Conservation (phyloP, 495 filamentous ascomycete genomes). For the Aspergillus diversus region DNA sequence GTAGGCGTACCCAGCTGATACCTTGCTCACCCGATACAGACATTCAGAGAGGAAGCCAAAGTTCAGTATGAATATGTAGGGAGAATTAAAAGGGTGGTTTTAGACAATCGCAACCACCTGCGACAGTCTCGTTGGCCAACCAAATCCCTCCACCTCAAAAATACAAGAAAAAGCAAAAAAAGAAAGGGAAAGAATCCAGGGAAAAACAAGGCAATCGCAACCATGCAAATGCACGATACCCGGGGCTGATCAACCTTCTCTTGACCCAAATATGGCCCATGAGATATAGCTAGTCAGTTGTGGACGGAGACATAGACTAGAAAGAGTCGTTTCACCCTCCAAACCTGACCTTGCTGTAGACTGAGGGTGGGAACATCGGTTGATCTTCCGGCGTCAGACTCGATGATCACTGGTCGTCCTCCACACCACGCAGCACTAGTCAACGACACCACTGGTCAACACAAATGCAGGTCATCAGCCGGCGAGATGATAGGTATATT, state of each 20-base stretch:
- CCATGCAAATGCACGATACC: neutral
- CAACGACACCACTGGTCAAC: neutral
- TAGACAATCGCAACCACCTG: neutral
- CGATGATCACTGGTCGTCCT: neutral
- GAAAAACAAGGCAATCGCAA: neutral
- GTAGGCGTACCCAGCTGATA: conserved; percentile 1
- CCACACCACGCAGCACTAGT: neutral
- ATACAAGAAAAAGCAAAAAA: neutral
- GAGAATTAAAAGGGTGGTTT: neutral
- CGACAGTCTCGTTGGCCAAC: neutral
- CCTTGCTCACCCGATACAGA: neutral
- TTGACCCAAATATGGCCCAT: neutral
- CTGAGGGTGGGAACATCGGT: conserved; percentile 2
- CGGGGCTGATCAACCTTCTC: neutral
- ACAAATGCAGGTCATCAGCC: conserved; percentile 9
- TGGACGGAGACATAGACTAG: neutral
- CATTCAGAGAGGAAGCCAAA: too few species aligned
- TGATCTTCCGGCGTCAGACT: neutral
- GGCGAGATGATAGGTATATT: conserved; percentile 11
- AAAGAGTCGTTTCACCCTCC: neutral
- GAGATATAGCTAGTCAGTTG: too few species aligned
- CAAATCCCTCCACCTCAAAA: neutral
- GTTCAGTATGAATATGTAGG: too few species aligned
- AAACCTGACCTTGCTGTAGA: neutral
- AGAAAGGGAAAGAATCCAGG: neutral